Evolutionary conservation across 2,329 filamentous ascomycete species (phyloP), one percentile per base, ranked within the genome.

Genomic region (Alternaria arborescens): DNA sequence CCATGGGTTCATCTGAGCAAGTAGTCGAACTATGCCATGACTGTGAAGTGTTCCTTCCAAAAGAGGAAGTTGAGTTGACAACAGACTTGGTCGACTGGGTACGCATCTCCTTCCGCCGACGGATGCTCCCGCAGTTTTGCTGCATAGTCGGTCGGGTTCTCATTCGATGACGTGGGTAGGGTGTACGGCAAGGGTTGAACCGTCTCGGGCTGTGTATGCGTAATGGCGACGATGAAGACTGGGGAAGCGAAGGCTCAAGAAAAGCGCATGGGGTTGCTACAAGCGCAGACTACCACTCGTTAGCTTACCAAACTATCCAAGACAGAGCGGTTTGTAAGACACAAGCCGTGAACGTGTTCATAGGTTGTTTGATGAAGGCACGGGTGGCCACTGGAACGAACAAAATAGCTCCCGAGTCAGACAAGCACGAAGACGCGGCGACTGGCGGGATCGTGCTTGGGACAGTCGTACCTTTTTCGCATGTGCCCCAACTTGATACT

Each of bases 311-410:
- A 74, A 77, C 71, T 67, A 68, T 74, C 70, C 70, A 77, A 77
- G 72, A 75, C 69, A 67, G 60, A 46, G 67, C 66, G 59, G 75
- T 77, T 78, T 78, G 77, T 65, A 71, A 71, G 68, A 76, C 74
- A 74, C 75, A 78, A 74, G 72, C 71, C 68, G 69, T 69, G 71
- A 72, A 77, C 74, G 77, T 77, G 76, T 78, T 72, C 71, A 64
- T 64, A 61, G 65, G 65, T 52, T 70, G 76, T 77, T 78, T 77
- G 75, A 76, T 71, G 65, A 64, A 58, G 63, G 58, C 52, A 66
- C 71, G 69, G 69, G 61, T 65, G 67, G 56, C 68, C 55, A 71
- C 72, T 74, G 69, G 64, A 71, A 74, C 60, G 68, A 72, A 68
- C 67, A 62, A 74, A 64, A 71, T 66, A 66, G 58, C 55, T 58